Conservation (phyloP, 805 yeast species). For the Starmerella bombi region DNA sequence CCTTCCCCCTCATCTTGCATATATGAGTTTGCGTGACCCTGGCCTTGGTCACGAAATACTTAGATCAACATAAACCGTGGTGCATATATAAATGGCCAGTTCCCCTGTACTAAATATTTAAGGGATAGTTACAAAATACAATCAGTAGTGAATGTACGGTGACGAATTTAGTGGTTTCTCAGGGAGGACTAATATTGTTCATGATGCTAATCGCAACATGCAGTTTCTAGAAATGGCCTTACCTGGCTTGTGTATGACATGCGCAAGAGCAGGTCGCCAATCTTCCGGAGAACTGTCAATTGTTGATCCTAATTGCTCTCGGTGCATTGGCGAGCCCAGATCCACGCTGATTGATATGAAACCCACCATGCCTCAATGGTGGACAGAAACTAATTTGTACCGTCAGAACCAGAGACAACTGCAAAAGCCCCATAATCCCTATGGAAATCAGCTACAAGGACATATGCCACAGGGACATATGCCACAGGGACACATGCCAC, state of each 20-base stretch:
- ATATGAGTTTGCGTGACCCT: not conserved
- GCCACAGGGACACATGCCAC: too few relatives aligned
- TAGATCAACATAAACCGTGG: not conserved
- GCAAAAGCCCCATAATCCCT: too few relatives aligned
- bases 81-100: not conserved
- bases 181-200: not conserved
- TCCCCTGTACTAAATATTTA: too few relatives aligned
- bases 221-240: slow-evolving; percentile 1
- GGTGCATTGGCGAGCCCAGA: not conserved
- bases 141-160: not conserved
- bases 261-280: not conserved
- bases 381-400: too few relatives aligned
- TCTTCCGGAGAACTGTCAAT: not conserved
- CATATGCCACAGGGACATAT: too few relatives aligned
- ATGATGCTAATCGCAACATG: not conserved
- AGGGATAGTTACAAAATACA: too few relatives aligned
- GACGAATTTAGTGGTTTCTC: not conserved
- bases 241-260: slow-evolving; percentile 1
- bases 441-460: too few relatives aligned
- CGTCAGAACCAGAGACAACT: too few relatives aligned
- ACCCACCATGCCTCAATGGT: too few relatives aligned
- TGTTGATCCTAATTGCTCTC: not conserved
- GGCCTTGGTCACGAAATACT: not conserved
- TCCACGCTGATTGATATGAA: too few relatives aligned
- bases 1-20: not conserved